These are phyloP conservation scores for Parmelia sp. DNA, from an alignment of 495 filamentous ascomycete species.

Conservation along the genomic window DNA sequence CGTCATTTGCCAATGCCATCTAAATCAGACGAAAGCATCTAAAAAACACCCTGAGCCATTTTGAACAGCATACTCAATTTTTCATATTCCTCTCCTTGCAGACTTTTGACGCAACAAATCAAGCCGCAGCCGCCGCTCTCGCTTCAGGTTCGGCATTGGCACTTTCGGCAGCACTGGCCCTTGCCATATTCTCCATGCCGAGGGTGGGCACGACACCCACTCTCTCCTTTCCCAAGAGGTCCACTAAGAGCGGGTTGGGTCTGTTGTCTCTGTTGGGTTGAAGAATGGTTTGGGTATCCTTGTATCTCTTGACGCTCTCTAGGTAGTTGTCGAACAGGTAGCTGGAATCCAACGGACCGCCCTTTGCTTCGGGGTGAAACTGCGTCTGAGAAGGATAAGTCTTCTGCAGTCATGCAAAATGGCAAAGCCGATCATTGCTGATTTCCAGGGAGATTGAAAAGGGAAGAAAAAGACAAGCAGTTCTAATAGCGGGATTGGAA, in stretches of 20 bases:
- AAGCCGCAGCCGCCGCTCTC: constrained; percentile 16
- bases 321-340: constrained; percentile 97
- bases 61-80: background rate
- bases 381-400: no score
- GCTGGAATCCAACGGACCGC: constrained; percentile 85
- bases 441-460: no score
- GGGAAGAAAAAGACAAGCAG: no score
- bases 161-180: constrained; percentile 36
- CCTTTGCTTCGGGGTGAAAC: constrained; percentile 97
- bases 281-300: constrained; percentile 65
- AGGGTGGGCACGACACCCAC: constrained; percentile 75
- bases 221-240: constrained; percentile 86
- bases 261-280: constrained; percentile 64
- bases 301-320: constrained; percentile 80
- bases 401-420: no score
- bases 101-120: background rate
- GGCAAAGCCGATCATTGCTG: no score
- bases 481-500: no score
- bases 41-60: background rate
- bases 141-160: constrained; percentile 15
- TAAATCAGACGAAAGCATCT: background rate
- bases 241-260: constrained; percentile 79
- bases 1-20: background rate
- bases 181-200: constrained; percentile 37
- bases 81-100: background rate